Evolutionary conservation across 192 early-diverging fungal species (phyloP).

Genomic region (Mortierella hygrophila): DNA sequence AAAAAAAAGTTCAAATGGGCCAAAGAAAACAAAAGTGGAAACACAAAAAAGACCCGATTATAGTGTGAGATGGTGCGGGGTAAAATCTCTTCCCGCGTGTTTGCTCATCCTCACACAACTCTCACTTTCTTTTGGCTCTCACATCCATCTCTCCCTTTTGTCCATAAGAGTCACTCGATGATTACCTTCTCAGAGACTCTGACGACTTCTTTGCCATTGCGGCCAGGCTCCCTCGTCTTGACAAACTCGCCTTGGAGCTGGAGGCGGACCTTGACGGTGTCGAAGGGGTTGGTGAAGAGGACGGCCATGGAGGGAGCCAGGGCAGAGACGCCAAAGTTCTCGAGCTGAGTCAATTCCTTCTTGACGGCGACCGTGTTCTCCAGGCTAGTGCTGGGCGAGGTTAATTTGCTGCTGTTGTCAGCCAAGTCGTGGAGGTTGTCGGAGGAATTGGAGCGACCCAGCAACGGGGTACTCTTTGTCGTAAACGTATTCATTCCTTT

Average conservation of each 20-base stretch:
- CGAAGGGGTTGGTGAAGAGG: constrained; percentile 84
- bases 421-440: constrained; percentile 24
- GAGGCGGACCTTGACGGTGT: constrained; percentile 81
- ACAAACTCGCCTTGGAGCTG: constrained; percentile 76
- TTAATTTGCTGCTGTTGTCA: not conserved
- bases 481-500: constrained; percentile 51
- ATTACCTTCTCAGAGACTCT: constrained; percentile 60
- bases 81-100: constrained; percentile 19
- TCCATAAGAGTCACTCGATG: not conserved
- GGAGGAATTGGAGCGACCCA: constrained; percentile 33
- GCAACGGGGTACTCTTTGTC: constrained; percentile 50
- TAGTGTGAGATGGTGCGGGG: not conserved
- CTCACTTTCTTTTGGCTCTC: not conserved
- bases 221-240: constrained; percentile 49
- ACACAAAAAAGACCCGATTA: constrained; percentile 2
- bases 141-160: not conserved
- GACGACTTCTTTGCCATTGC: constrained; percentile 52
- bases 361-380: constrained; percentile 5
- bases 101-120: not conserved
- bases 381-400: not conserved
- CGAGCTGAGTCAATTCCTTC: constrained; percentile 58
- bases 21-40: constrained; percentile 15
- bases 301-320: constrained; percentile 76
- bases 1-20: not conserved
- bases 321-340: constrained; percentile 74